phyloP scores from a whole-genome alignment of 805 yeast species.

The Tetrapisispora taiwanensis region DNA sequence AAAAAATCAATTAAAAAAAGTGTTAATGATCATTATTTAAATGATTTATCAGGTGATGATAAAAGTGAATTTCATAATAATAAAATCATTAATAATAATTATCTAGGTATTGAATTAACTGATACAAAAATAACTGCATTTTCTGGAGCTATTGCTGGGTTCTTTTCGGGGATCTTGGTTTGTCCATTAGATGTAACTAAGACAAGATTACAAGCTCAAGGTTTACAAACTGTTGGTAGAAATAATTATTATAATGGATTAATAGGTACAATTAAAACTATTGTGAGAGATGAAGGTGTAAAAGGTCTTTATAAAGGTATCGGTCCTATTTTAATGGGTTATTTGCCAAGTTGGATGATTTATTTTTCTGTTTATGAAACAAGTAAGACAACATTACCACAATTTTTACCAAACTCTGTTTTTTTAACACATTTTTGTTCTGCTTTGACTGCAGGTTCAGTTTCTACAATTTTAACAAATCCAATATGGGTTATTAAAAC shows the following conservation, averaged over 20 bases:
- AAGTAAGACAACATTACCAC: slow-evolving; percentile 50
- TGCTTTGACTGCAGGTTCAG: slow-evolving; percentile 84
- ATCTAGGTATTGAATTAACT: neutral
- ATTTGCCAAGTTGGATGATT: slow-evolving; percentile 96
- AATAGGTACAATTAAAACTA: slow-evolving; percentile 52
- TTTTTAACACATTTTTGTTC: slow-evolving; percentile 35
- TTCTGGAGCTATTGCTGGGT: slow-evolving; percentile 92
- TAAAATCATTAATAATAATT: no score
- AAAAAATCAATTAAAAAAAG: neutral
- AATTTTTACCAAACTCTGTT: slow-evolving; percentile 28
- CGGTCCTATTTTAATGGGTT: slow-evolving; percentile 86
- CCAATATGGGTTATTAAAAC: slow-evolving; percentile 99
- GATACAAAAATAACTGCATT: slow-evolving; percentile 58
- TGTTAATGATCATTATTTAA: no score
- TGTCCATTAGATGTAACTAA: slow-evolving; percentile 96
- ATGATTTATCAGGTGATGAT: no score
- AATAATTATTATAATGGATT: slow-evolving; percentile 46
- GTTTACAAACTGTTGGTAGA: slow-evolving; percentile 32
- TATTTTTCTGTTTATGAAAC: slow-evolving; percentile 85
- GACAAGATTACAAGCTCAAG: slow-evolving; percentile 89
- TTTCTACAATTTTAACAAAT: slow-evolving; percentile 75
- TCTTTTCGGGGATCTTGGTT: slow-evolving; percentile 76
- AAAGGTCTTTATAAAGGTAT: slow-evolving; percentile 83
- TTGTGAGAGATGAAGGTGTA: slow-evolving; percentile 67
- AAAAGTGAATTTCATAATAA: no score